Evolutionary conservation across 208 protist genomes (phyloP).

Genomic region (Trypanosoma caninum): DNA sequence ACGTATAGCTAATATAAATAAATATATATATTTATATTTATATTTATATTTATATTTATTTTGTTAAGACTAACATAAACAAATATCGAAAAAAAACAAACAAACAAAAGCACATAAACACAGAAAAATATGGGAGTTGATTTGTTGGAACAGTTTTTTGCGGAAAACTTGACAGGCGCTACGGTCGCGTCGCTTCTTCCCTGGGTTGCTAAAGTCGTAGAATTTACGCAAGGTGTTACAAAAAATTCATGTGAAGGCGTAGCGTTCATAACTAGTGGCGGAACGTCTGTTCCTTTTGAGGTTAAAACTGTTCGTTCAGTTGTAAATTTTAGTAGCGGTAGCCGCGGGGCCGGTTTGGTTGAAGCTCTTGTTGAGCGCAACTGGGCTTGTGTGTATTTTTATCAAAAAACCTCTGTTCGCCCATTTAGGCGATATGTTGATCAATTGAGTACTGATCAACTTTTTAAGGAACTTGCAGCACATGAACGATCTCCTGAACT

Average conservation of each 20-base stretch:
- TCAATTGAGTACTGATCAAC: constrained; percentile 34
- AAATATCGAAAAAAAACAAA: not conserved
- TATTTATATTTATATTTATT: no score
- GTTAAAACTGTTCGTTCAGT: constrained; percentile 82
- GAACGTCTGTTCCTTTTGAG: constrained; percentile 76
- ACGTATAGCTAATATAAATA: no score
- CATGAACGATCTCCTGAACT: not conserved
- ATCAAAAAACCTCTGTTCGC: constrained; percentile 40
- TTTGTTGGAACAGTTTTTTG: constrained; percentile 42
- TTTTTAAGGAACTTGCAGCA: constrained; percentile 35
- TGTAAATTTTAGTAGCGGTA: constrained; percentile 83
- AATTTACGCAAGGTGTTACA: constrained; percentile 31
- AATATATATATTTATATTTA: no score
- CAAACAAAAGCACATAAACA: not conserved
- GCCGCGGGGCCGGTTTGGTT: constrained; percentile 64
- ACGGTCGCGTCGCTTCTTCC: constrained; percentile 26
- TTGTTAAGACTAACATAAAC: no score
- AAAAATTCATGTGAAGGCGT: constrained; percentile 37
- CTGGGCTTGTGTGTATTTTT: constrained; percentile 75
- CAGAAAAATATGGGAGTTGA: not conserved
- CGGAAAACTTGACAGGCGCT: constrained; percentile 42
- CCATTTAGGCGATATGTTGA: constrained; percentile 64
- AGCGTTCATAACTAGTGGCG: constrained; percentile 77
- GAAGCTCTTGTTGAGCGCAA: constrained; percentile 53
- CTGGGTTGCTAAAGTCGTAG: constrained; percentile 20